A percentile compares a stretch with the other conserved stretches of the same genome.
Conservation (phyloP, 164 flowering plant genomes). For the Magnolia officinalis region DNA sequence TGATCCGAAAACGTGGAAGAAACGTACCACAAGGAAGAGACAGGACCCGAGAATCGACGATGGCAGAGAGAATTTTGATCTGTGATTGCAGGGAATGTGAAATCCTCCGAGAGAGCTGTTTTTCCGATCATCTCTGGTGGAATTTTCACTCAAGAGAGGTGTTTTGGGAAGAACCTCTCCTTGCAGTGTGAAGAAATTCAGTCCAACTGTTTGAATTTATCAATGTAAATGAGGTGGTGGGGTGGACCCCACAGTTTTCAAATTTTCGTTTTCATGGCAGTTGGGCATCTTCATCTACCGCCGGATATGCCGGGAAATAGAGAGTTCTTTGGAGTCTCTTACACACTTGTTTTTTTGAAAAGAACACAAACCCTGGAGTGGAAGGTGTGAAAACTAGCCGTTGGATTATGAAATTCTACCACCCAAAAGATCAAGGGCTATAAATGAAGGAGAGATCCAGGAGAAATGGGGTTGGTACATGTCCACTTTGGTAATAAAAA, state of each 20-base stretch:
- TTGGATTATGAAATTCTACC: slow-evolving; percentile 4
- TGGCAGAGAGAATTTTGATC: slow-evolving; percentile 9
- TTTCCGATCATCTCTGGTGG: slow-evolving; percentile 2
- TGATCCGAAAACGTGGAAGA: slow-evolving; percentile 19
- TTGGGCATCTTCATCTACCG: slow-evolving; percentile 23
- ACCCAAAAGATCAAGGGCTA: not conserved
- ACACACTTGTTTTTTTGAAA: slow-evolving; percentile 3
- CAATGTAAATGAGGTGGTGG: not conserved
- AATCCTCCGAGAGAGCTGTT: slow-evolving; percentile 34
- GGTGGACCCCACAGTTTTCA: slow-evolving; percentile 5
- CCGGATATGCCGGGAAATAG: slow-evolving; percentile 16
- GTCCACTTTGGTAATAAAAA: not conserved
- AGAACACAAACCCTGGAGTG: slow-evolving; percentile 9
- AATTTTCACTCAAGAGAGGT: not conserved
- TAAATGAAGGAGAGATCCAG: not conserved
- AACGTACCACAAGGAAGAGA: slow-evolving; percentile 35
- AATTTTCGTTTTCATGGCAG: slow-evolving; percentile 9
- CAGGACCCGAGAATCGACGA: slow-evolving; percentile 22
- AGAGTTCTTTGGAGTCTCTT: not conserved
- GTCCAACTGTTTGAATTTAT: not conserved
- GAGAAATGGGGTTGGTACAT: not conserved
- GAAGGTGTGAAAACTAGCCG: slow-evolving; percentile 19
- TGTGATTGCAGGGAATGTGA: slow-evolving; percentile 40
- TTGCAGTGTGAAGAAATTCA: not conserved
- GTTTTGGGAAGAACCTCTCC: not conserved